Percentiles rank a stretch among this genome's conserved stretches.
These are phyloP conservation scores for Elaphomyces granulatus DNA, from an alignment of 495 filamentous ascomycete species.

Conservation along the genomic window DNA sequence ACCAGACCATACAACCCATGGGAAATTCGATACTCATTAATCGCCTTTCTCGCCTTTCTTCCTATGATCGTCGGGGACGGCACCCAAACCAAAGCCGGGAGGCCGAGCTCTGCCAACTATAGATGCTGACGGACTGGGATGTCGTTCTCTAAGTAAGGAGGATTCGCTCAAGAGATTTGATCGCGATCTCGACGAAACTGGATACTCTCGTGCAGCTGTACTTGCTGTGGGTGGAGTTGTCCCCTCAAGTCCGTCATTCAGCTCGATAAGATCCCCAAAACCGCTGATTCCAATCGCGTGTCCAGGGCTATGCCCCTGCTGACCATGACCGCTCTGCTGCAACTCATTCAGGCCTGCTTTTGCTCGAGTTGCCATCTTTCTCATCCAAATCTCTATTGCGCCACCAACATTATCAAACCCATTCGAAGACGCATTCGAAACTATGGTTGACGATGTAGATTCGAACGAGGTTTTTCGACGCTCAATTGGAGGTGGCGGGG, in stretches of 20 bases:
- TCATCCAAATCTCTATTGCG: constrained; percentile 77
- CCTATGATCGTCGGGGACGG: neutral
- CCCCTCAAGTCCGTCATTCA: constrained; percentile 45
- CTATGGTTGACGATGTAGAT: constrained; percentile 27
- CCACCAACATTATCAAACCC: constrained; percentile 71
- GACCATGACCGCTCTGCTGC: constrained; percentile 21
- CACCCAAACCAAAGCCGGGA: neutral
- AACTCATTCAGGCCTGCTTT: constrained; percentile 28
- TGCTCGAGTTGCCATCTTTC: constrained; percentile 51
- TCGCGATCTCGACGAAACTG: constrained; percentile 12
- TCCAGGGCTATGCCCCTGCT: constrained; percentile 18
- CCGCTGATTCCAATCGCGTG: constrained; percentile 25
- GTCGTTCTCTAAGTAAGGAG: constrained; percentile 10
- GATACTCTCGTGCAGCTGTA: constrained; percentile 8
- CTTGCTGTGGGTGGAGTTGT: constrained; percentile 14
- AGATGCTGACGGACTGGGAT: constrained; percentile 17
- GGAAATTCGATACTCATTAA: no score
- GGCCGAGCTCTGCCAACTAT: constrained; percentile 31
- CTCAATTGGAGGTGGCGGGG: constrained; percentile 19
- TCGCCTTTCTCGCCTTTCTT: neutral
- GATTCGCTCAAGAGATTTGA: constrained; percentile 7
- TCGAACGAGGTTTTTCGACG: constrained; percentile 26
- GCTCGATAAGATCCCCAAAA: constrained; percentile 68
- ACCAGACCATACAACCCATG: no score
- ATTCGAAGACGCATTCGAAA: constrained; percentile 30